Evolutionary conservation across 148 eudicot genomes (phyloP), one percentile per base, ranked within the genome.

Genomic region (Persicaria maculosa): DNA sequence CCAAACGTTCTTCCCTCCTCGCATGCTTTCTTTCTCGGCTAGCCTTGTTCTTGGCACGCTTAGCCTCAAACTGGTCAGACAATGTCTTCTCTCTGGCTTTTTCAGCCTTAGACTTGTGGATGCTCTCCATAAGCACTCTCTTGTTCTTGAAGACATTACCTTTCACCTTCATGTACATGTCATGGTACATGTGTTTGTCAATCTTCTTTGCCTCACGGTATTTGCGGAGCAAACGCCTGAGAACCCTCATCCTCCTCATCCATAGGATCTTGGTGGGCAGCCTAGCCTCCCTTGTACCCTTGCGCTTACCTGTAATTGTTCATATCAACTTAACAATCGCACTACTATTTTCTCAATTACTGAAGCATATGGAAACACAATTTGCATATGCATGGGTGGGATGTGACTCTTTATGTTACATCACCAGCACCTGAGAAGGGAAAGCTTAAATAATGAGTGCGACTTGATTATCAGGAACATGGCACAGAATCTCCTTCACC

Each of bases 151-250:
- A 85, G 65, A 85, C 88, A 77, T 85, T 85, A 80, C 88, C 84
- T 78, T 85, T 85, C 10, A 85, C 88, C 81, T 80, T 85, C 88
- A 85, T 85, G 85, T 85, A 85, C 88, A 85, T 85, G 75, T 85
- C 88, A 81, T 85, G 88, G 50, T 85, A 85, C 88, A 85, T 85
- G 69, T 85, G 88, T 59, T 83, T 85, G 79, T 85, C 88, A 62
- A 85, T 85, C 73, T 85, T 83, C 81, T 85, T 85, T 9, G 88
- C 70, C 79, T 85, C 88, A n/a, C 88, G 62, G 58, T 85, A 85
- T 77, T 85, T 85, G 68, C 84, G 84, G 40, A 85, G 88, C 57
- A 85, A 71, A 52, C 88, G 88, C 71, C 88, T 85, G 17, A 85
- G 84, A 47, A 85, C 88, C 73, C 88, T 80, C 88, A 85, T 80